phyloP scores from a whole-genome alignment of 352 stramenopile species.

The Thraustotheca clavata region DNA sequence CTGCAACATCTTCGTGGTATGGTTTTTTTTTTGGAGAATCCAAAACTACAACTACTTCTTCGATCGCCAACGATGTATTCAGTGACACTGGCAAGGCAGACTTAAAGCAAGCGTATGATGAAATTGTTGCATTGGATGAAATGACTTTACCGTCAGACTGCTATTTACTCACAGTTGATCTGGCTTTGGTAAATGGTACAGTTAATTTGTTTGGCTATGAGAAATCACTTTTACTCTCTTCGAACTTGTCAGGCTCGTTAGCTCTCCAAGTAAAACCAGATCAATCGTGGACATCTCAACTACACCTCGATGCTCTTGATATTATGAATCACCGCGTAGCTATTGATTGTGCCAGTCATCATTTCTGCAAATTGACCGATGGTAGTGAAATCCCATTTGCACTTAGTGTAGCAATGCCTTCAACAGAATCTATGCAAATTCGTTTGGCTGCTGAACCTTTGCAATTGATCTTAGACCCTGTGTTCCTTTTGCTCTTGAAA shows the following conservation, averaged over 20 bases:
- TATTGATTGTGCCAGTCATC: conserved; percentile 36
- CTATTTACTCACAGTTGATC: conserved; percentile 55
- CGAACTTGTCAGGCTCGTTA: conserved; percentile 41
- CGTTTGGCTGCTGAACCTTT: conserved; percentile 52
- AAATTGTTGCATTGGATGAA: conserved; percentile 47
- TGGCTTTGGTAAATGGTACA: conserved; percentile 48
- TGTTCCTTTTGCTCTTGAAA: conserved; percentile 57
- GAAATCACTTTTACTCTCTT: conserved; percentile 40
- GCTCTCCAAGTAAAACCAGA: conserved; percentile 50
- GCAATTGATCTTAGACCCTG: conserved; percentile 57
- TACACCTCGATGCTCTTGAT: conserved; percentile 59
- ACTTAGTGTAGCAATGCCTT: neutral
- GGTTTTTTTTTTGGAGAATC: conserved; percentile 60
- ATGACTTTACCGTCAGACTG: conserved; percentile 46
- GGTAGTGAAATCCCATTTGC: conserved; percentile 6
- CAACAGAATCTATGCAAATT: conserved; percentile 26
- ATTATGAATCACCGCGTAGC: conserved; percentile 43
- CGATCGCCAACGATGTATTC: conserved; percentile 37
- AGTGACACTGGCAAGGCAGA: conserved; percentile 56
- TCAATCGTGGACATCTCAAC: conserved; percentile 51
- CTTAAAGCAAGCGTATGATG: conserved; percentile 64
- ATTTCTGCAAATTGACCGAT: conserved; percentile 45
- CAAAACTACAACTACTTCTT: conserved; percentile 10
- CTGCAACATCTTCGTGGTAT: conserved; percentile 49
- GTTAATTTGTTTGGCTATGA: conserved; percentile 46